Evolutionary conservation across 768 basidiomycete genomes (phyloP).

Genomic region (Suillus ampliporus): DNA sequence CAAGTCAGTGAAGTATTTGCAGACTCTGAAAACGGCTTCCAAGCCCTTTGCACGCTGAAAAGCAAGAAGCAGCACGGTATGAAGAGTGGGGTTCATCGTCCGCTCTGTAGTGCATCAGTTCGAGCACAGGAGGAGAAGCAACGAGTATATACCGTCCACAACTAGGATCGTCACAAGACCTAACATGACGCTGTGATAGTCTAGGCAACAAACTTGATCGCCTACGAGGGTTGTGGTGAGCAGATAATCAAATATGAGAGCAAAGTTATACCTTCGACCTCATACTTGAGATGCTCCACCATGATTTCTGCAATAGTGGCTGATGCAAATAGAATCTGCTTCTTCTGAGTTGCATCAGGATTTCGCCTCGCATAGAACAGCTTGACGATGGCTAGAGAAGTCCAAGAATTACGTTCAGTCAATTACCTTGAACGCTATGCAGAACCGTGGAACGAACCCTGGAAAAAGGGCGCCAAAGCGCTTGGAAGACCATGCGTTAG

Average conservation of each 20-base stretch:
- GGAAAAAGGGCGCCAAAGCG: constrained; percentile 82
- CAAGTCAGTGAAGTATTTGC: constrained; percentile 56
- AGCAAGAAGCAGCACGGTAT: constrained; percentile 80
- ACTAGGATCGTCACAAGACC: constrained; percentile 56
- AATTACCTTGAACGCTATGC: constrained; percentile 2
- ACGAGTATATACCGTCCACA: constrained; percentile 57
- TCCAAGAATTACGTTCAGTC: constrained; percentile 18
- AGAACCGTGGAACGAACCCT: constrained; percentile 55
- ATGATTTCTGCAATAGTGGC: constrained; percentile 73
- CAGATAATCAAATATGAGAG: too few relatives aligned
- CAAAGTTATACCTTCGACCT: constrained; percentile 50
- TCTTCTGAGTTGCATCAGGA: constrained; percentile 74
- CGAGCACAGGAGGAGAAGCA: not conserved
- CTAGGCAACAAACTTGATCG: constrained; percentile 49
- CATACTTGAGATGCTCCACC: constrained; percentile 66
- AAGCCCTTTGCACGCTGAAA: constrained; percentile 78
- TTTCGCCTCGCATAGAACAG: constrained; percentile 84
- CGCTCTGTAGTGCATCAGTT: constrained; percentile 59
- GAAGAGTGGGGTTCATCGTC: constrained; percentile 70
- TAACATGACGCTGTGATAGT: constrained; percentile 61
- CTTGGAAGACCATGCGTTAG: constrained; percentile 79
- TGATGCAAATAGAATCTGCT: constrained; percentile 76
- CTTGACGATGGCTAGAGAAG: constrained; percentile 74
- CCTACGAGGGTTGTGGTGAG: constrained; percentile 26
- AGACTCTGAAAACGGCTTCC: constrained; percentile 65